phyloP scores from a whole-genome alignment of 257 asterid genomes.

The Nicotiana paniculata region DNA sequence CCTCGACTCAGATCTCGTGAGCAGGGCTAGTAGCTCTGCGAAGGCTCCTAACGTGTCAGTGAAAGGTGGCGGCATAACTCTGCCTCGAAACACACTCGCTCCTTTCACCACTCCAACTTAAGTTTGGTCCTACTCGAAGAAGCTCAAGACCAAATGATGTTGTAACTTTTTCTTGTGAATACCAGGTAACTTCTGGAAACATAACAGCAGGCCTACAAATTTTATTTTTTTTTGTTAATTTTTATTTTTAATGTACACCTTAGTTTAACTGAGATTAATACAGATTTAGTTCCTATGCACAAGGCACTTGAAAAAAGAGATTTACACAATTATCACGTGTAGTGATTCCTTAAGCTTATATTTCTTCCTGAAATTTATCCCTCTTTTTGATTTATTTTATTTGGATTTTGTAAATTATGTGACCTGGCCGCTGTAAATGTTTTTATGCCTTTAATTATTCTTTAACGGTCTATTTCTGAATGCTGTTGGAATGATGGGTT shows the following conservation, averaged over 20 bases:
- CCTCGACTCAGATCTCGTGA: constrained; percentile 61
- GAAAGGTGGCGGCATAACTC: constrained; percentile 52
- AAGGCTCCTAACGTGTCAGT: constrained; percentile 47
- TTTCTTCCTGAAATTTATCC: neutral
- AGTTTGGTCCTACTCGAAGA: constrained; percentile 22
- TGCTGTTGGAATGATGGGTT: neutral
- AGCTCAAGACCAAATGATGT: constrained; percentile 11
- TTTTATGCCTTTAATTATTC: neutral
- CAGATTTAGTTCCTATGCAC: constrained; percentile 30
- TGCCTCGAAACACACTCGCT: constrained; percentile 48
- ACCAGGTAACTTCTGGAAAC: constrained; percentile 34
- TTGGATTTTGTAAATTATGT: constrained; percentile 5
- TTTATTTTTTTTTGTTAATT: neutral
- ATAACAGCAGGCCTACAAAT: constrained; percentile 38
- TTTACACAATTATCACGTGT: constrained; percentile 14
- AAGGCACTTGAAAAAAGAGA: constrained; percentile 15
- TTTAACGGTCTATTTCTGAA: neutral
- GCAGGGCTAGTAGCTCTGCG: constrained; percentile 49
- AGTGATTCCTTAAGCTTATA: constrained; percentile 8
- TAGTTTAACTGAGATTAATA: constrained; percentile 32
- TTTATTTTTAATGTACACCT: constrained; percentile 30
- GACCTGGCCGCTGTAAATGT: constrained; percentile 4
- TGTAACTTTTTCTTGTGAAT: constrained; percentile 28
- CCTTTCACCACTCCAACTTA: constrained; percentile 33
- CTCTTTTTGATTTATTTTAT: neutral